phyloP scores from a whole-genome alignment of 2,329 filamentous ascomycete genomes.

The Aspergillus puulaauensis region DNA sequence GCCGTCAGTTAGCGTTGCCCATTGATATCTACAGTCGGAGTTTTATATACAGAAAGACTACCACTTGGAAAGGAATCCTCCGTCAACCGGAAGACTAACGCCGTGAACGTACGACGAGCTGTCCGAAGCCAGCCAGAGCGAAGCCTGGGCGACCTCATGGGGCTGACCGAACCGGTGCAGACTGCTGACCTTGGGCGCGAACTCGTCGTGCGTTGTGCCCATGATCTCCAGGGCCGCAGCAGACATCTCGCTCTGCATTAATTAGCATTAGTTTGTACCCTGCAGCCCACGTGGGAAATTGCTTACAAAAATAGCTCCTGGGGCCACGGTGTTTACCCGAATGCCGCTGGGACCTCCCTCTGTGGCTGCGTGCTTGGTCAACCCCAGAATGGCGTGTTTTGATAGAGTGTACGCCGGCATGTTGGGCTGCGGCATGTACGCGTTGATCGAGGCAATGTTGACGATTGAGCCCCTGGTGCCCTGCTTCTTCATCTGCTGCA shows the following conservation, averaged over 20 bases:
- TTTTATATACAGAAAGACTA: not conserved
- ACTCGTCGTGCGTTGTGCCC: constrained; percentile 18
- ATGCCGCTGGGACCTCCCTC: constrained; percentile 34
- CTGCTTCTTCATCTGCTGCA: constrained; percentile 43
- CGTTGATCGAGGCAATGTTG: constrained; percentile 45
- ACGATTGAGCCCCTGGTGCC: constrained; percentile 33
- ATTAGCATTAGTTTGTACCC: too few species aligned
- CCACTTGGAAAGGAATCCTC: constrained; percentile 17
- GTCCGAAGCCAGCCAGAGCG: constrained; percentile 35
- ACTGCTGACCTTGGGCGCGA: constrained; percentile 14
- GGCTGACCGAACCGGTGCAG: constrained; percentile 19
- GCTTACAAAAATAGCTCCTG: constrained; percentile 11
- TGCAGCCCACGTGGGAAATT: not conserved
- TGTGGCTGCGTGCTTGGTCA: constrained; percentile 42
- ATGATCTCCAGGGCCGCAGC: constrained; percentile 18
- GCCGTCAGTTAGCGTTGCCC: too few species aligned
- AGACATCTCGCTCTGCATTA: constrained; percentile 16
- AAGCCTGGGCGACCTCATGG: constrained; percentile 34
- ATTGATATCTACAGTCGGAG: too few species aligned
- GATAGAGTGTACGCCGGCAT: constrained; percentile 44
- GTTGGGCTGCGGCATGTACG: constrained; percentile 33
- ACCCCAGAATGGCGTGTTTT: constrained; percentile 46
- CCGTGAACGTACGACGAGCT: constrained; percentile 33
- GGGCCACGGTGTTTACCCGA: constrained; percentile 37
- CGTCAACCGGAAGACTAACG: constrained; percentile 30